Percentiles rank a stretch among this genome's conserved stretches.
phyloP scores from a whole-genome alignment of 495 filamentous ascomycete species.

The Penicillium cosmopolitanum region DNA sequence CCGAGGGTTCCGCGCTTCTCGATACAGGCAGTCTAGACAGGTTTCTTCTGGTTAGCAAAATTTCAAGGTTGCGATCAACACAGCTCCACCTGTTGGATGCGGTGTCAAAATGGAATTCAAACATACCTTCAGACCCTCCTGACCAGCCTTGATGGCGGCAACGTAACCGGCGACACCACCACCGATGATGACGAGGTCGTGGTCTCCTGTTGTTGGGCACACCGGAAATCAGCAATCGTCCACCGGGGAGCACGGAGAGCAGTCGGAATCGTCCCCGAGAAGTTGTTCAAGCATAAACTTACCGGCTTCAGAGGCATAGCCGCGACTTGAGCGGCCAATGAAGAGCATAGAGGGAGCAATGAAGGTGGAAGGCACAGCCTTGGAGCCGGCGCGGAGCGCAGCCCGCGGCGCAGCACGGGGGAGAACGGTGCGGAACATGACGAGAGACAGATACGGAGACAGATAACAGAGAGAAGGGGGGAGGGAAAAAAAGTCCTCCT shows the following conservation, averaged over 20 bases:
- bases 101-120: neutral
- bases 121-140: conserved; percentile 92
- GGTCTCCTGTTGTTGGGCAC: conserved; percentile 64
- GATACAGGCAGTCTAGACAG: conserved; percentile 84
- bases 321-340: conserved; percentile 64
- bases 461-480: conserved; percentile 30
- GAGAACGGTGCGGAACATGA: conserved; percentile 76
- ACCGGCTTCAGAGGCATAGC: conserved; percentile 84
- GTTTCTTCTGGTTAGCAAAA: conserved; percentile 18
- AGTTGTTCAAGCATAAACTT: conserved; percentile 28
- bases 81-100: neutral
- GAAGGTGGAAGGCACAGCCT: conserved; percentile 55
- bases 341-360: conserved; percentile 58
- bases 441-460: conserved; percentile 27
- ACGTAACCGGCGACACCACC: conserved; percentile 99
- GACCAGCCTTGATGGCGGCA: conserved; percentile 97
- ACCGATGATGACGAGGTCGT: conserved; percentile 92
- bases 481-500: conserved; percentile 36
- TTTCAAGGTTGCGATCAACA: conserved; percentile 1
- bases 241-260: conserved; percentile 23
- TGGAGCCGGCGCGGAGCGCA: conserved; percentile 55
- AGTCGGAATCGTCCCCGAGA: conserved; percentile 7
- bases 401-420: conserved; percentile 68
- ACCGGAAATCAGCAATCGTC: conserved; percentile 31
- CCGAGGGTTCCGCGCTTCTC: conserved; percentile 96